Base-by-base conservation (phyloP, 2,329 filamentous ascomycete genomes). In the Aaosphaeria pasadenensis region DNA sequence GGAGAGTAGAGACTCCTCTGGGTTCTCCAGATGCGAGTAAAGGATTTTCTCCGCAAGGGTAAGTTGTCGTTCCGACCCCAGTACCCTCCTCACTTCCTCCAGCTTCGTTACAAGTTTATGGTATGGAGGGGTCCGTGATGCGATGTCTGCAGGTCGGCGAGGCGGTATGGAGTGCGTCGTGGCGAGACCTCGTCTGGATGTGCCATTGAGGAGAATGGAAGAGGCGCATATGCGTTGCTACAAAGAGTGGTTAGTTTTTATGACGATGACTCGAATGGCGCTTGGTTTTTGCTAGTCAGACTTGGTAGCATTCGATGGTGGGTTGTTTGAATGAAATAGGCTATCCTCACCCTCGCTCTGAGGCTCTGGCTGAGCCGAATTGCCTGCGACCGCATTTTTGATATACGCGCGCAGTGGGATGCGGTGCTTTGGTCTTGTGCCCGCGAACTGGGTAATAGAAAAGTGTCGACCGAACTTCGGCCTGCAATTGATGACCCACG, bases 11-110 rank as follows among this genome's bases (percentile, higher is more conserved):
- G 90, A 91, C 70, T 95, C 91, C 73, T 96, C 91, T 5, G 86
- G 83, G 64, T 90, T 88, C 73, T 94, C 87, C 56, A 99, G 79
- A 75, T 99, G 94, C 63, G 91, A 90, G 78, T 97, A 99, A 49
- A 99, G 82, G 63, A 99, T 96, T 82, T 99, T 99, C 75, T 99
- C 94, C 54, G 94, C 91, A 48, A 99, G 82, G 2, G 92, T 96
- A 50, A 99, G 82, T 47, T 79, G 71, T 30, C 80, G 74, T 11
- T 71, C 70, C 6, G 77, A 72, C 43, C 86, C 87, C 32, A 96
- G 80, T 7, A 95, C 82, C 46, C 82, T 80, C 46, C 84, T 79
- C 31, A 96, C 91, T 66, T 90, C 79, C 54, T 83, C 78, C 54
- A 96, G 86, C 60, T 86, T 88, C 63, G 80, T 81, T 66, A 91